Conservation (phyloP, 176 grass and related monocot species). For the Echinochloa phyllopogon region DNA sequence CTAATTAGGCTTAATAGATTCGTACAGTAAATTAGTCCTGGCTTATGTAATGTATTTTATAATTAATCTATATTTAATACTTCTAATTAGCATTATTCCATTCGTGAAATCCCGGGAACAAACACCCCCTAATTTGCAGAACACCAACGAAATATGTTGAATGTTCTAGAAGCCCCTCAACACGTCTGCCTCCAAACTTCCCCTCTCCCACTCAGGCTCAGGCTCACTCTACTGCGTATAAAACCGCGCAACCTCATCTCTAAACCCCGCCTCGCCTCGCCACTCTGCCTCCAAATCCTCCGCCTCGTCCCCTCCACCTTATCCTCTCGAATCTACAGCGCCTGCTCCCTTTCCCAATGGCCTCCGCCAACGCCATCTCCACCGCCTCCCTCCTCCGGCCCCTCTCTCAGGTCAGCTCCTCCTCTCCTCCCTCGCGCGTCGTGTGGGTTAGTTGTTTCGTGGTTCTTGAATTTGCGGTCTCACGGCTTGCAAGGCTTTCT, state of each 20-base stretch:
- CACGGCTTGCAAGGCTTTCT: not conserved
- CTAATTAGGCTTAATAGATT: no score
- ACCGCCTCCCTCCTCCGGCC: slow-evolving; percentile 47
- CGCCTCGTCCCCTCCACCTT: slow-evolving; percentile 25
- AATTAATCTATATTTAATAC: no score
- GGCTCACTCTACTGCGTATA: not conserved
- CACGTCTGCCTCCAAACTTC: not conserved
- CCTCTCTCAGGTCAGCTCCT: slow-evolving; percentile 50
- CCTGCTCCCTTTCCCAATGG: slow-evolving; percentile 28
- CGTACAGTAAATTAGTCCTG: no score
- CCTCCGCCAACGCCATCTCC: slow-evolving; percentile 64
- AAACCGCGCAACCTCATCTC: slow-evolving; percentile 36
- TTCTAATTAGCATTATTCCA: no score
- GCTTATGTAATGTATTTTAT: no score
- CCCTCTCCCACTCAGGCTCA: not conserved
- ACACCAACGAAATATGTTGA: not conserved
- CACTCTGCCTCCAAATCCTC: not conserved
- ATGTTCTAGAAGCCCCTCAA: slow-evolving; percentile 40
- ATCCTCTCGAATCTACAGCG: slow-evolving; percentile 25
- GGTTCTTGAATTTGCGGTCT: not conserved
- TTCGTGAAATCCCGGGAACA: no score
- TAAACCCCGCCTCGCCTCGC: slow-evolving; percentile 17
- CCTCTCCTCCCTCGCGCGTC: not conserved
- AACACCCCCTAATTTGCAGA: not conserved
- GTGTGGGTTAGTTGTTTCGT: not conserved